A percentile compares a stretch with the other conserved stretches of the same genome.
These are phyloP conservation scores for Oryza rufipogon DNA, from an alignment of 176 grass and related monocot species.

Conservation along the genomic window DNA sequence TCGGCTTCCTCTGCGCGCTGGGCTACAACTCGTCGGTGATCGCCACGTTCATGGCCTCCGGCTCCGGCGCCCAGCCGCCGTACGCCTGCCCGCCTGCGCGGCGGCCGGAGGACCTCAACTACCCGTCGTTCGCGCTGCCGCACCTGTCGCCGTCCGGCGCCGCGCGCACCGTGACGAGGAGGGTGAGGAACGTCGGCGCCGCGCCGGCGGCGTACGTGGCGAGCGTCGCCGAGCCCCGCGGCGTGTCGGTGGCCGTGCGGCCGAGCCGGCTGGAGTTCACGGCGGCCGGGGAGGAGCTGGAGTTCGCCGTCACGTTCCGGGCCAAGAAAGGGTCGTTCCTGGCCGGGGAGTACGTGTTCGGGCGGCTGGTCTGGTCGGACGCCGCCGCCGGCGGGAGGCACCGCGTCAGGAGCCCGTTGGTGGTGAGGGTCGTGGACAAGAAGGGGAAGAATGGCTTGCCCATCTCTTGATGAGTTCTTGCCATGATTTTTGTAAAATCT, in stretches of 20 bases:
- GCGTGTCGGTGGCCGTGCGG: constrained; percentile 69
- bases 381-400: constrained; percentile 52
- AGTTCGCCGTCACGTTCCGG: constrained; percentile 63
- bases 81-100: constrained; percentile 55
- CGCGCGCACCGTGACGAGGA: constrained; percentile 52
- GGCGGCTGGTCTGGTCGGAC: constrained; percentile 75
- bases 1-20: constrained; percentile 74
- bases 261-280: constrained; percentile 67
- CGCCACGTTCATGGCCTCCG: constrained; percentile 49
- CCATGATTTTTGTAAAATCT: neutral
- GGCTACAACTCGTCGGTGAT: constrained; percentile 82
- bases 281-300: constrained; percentile 50
- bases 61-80: neutral
- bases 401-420: constrained; percentile 71
- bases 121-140: constrained; percentile 77
- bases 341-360: constrained; percentile 66
- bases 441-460: neutral
- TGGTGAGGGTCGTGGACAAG: constrained; percentile 45
- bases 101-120: constrained; percentile 75
- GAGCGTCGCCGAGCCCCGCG: constrained; percentile 47
- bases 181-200: constrained; percentile 70
- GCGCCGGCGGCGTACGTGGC: constrained; percentile 55
- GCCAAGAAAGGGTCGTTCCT: constrained; percentile 40
- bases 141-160: constrained; percentile 53
- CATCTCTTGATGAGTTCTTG: neutral